phyloP scores from a whole-genome alignment of 1,284 basidiomycete species.

The Trametes versicolor region DNA sequence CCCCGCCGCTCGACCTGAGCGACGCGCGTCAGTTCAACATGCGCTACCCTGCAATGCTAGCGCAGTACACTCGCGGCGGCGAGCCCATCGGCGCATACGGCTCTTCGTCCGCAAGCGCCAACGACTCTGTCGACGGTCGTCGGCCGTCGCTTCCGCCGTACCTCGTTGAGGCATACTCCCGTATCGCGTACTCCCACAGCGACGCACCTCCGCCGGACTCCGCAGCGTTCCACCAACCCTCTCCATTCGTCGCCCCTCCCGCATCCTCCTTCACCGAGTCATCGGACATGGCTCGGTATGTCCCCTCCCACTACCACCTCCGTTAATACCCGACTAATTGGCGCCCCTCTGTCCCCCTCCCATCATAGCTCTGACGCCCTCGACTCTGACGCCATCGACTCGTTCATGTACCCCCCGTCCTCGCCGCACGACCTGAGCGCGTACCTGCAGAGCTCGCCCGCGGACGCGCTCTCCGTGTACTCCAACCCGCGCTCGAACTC shows the following conservation, averaged over 20 bases:
- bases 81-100: slow-evolving; percentile 9
- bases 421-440: slow-evolving; percentile 3
- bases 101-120: slow-evolving; percentile 6
- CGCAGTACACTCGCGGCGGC: slow-evolving; percentile 21
- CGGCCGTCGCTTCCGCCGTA: slow-evolving; percentile 39
- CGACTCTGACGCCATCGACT: neutral
- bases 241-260: slow-evolving; percentile 6
- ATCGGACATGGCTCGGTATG: slow-evolving; percentile 26
- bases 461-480: slow-evolving; percentile 28
- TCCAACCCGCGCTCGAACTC: slow-evolving; percentile 36
- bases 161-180: slow-evolving; percentile 36
- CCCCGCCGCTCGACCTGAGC: slow-evolving; percentile 34
- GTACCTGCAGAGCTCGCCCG: slow-evolving; percentile 22
- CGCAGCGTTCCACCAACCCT: slow-evolving; percentile 20
- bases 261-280: slow-evolving; percentile 17
- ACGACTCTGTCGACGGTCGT: slow-evolving; percentile 8
- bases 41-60: slow-evolving; percentile 13
- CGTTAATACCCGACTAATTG: slow-evolving; percentile 1
- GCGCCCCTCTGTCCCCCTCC: neutral
- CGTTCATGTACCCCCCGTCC: slow-evolving; percentile 1
- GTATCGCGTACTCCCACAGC: slow-evolving; percentile 18
- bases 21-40: slow-evolving; percentile 20
- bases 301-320: slow-evolving; percentile 5
- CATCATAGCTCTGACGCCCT: neutral
- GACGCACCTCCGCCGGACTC: slow-evolving; percentile 2